phyloP scores from a whole-genome alignment of 345 rosid species.

The Boechera stricta region DNA sequence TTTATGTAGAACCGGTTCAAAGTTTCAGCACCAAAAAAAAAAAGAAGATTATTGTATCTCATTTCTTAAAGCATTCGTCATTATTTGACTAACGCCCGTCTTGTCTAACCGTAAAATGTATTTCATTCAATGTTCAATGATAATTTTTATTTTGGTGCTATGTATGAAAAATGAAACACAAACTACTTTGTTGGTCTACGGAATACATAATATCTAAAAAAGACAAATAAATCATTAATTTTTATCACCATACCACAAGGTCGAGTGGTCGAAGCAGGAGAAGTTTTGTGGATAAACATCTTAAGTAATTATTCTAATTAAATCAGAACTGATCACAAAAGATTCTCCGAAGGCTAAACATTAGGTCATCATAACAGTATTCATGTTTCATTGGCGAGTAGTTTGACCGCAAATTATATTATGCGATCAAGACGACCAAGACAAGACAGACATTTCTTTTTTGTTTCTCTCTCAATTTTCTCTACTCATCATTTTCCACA shows the following conservation, averaged over 20 bases:
- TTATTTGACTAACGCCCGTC: slow-evolving; percentile 22
- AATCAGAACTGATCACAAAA: not conserved
- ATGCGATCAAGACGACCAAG: slow-evolving; percentile 6
- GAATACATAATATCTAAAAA: not conserved
- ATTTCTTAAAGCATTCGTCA: slow-evolving; percentile 6
- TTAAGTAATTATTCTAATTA: not conserved
- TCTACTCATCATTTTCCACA: slow-evolving; percentile 22
- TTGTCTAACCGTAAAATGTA: slow-evolving; percentile 14
- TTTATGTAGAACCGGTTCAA: slow-evolving; percentile 23
- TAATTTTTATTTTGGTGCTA: slow-evolving; percentile 11
- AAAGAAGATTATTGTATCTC: slow-evolving; percentile 14
- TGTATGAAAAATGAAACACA: slow-evolving; percentile 15
- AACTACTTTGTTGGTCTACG: not conserved
- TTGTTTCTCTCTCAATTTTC: not conserved
- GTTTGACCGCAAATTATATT: slow-evolving; percentile 20
- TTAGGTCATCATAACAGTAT: not conserved
- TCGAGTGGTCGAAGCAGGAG: not conserved
- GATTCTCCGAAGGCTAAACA: not conserved
- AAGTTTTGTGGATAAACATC: not conserved
- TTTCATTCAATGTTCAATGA: not conserved
- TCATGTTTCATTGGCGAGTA: not conserved
- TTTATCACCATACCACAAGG: not conserved
- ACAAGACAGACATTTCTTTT: not conserved
- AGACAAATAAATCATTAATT: not conserved
- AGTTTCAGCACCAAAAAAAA: slow-evolving; percentile 6